Evolutionary conservation across 2,329 filamentous ascomycete genomes (phyloP).

Genomic region (Fusarium zealandicum): DNA sequence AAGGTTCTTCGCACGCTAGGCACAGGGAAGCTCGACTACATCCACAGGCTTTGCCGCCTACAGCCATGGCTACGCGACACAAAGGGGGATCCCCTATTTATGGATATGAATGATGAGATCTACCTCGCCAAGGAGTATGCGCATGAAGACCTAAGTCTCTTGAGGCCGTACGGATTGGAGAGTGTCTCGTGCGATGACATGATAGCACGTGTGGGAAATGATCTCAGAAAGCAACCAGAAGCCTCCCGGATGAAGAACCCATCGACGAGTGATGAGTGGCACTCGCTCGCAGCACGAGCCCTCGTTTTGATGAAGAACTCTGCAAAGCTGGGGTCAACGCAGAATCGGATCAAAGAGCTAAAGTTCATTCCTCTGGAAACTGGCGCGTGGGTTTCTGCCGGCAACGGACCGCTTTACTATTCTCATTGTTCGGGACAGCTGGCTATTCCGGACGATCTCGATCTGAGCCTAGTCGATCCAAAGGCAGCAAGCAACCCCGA

Average conservation of each 20-base stretch:
- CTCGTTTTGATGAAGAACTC: conserved; percentile 2
- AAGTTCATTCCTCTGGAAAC: conserved; percentile 23
- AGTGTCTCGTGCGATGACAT: not conserved
- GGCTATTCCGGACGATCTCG: conserved; percentile 15
- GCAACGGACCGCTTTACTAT: conserved; percentile 14
- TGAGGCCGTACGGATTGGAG: conserved; percentile 19
- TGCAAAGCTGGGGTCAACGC: not conserved
- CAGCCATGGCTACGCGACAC: conserved; percentile 17
- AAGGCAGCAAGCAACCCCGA: conserved; percentile 16
- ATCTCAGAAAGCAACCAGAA: not conserved
- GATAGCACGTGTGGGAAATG: conserved; percentile 12
- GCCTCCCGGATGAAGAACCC: conserved; percentile 25
- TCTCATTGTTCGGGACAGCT: conserved; percentile 13
- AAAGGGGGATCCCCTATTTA: conserved; percentile 26
- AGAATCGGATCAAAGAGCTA: conserved; percentile 5
- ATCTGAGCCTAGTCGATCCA: conserved; percentile 14
- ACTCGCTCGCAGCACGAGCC: conserved; percentile 25
- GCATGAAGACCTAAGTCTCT: not conserved
- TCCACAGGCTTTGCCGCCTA: conserved; percentile 12
- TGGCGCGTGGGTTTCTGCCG: conserved; percentile 27
- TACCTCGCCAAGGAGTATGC: conserved; percentile 32
- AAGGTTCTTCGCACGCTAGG: conserved; percentile 17
- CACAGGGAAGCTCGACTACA: conserved; percentile 3
- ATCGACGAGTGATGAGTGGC: conserved; percentile 15
- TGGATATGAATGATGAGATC: conserved; percentile 15